Conservation (phyloP, 1,139 yeast species). For the Kodamaea suecica region DNA sequence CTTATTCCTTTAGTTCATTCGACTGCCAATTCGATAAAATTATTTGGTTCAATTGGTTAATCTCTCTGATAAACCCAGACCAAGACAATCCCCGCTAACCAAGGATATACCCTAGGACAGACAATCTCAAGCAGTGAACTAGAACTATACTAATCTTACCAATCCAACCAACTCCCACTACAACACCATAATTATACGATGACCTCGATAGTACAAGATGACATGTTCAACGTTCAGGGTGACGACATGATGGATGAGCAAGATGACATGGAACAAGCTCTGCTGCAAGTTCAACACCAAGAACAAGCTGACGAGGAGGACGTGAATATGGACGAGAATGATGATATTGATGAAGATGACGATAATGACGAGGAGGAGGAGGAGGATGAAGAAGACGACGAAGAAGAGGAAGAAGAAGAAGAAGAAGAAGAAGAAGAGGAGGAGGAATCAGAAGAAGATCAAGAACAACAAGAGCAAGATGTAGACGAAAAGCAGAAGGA, state of each 20-base stretch:
- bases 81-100: too few species aligned
- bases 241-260: slow-evolving; percentile 17
- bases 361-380: slow-evolving; percentile 12
- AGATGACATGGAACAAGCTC: slow-evolving; percentile 12
- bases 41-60: too few species aligned
- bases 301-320: slow-evolving; percentile 4
- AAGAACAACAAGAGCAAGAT: slow-evolving; percentile 15
- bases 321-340: slow-evolving; percentile 14
- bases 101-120: too few species aligned
- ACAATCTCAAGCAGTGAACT: too few species aligned
- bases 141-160: too few species aligned
- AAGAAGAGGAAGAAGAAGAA: slow-evolving; percentile 12
- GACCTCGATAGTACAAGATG: slow-evolving; percentile 19
- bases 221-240: slow-evolving; percentile 16
- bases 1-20: too few species aligned
- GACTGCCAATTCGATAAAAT: too few species aligned
- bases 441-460: slow-evolving; percentile 18
- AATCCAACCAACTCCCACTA: too few species aligned
- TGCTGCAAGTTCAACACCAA: slow-evolving; percentile 11
- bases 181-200: slow-evolving; percentile 9
- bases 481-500: slow-evolving; percentile 17
- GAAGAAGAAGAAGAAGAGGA: slow-evolving; percentile 22
- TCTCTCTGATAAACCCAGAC: too few species aligned
- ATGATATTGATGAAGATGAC: slow-evolving; percentile 13
- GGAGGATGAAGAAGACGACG: slow-evolving; percentile 13